phyloP scores from a whole-genome alignment of 1,284 basidiomycete species.

The Cryptococcus sp. region DNA sequence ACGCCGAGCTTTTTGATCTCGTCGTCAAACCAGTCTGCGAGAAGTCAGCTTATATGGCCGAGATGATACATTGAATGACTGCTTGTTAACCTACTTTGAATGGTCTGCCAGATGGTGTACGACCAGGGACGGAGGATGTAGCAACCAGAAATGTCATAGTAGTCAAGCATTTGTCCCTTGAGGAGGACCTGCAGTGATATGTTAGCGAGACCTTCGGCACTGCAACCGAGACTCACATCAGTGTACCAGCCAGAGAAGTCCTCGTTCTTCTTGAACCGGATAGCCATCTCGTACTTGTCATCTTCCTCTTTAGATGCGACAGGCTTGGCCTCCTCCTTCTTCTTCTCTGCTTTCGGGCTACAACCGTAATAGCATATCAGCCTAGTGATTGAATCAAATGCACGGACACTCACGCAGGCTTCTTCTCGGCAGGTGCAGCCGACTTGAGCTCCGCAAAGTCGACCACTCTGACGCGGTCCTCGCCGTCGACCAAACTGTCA shows the following conservation, averaged over 20 bases:
- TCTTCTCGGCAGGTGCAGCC: slow-evolving; percentile 29
- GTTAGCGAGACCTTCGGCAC: not conserved
- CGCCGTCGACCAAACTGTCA: slow-evolving; percentile 57
- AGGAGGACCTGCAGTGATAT: slow-evolving; percentile 71
- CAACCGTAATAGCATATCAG: not conserved
- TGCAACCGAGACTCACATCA: slow-evolving; percentile 61
- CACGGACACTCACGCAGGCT: slow-evolving; percentile 15
- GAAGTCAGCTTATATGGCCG: slow-evolving; percentile 9
- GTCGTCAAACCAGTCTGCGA: slow-evolving; percentile 81
- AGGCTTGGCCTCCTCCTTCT: not conserved
- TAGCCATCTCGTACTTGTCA: slow-evolving; percentile 84
- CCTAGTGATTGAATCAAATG: too few species aligned
- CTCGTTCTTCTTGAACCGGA: slow-evolving; percentile 91
- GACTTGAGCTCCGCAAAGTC: slow-evolving; percentile 70
- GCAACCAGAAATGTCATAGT: slow-evolving; percentile 97
- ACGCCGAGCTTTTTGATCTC: slow-evolving; percentile 94
- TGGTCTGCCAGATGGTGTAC: slow-evolving; percentile 94
- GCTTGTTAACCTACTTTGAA: slow-evolving; percentile 68
- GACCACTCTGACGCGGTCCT: slow-evolving; percentile 56
- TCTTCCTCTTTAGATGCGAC: slow-evolving; percentile 59
- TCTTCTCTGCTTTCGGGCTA: slow-evolving; percentile 35
- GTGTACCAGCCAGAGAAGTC: slow-evolving; percentile 95
- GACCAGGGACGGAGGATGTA: slow-evolving; percentile 99
- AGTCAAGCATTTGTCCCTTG: slow-evolving; percentile 99
- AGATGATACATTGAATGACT: not conserved